These are phyloP conservation scores for Malbranchea cinnamomea DNA, from an alignment of 2,329 filamentous ascomycete species.

Conservation along the genomic window DNA sequence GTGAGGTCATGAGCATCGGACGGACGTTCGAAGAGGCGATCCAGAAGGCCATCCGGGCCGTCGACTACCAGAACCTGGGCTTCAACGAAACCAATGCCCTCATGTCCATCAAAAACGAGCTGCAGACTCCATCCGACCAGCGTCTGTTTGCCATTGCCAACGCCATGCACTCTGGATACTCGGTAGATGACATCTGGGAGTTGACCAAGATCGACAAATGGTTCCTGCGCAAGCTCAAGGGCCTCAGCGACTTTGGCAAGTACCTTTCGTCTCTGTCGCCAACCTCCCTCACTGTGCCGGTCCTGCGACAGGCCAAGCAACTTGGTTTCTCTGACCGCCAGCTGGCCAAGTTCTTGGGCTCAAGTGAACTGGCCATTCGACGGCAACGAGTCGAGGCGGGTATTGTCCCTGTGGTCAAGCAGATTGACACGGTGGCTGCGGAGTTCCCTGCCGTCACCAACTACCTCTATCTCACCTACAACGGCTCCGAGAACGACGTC, in stretches of 20 bases:
- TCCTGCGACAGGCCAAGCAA: slow-evolving; percentile 75
- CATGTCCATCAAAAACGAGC: slow-evolving; percentile 90
- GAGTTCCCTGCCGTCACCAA: slow-evolving; percentile 93
- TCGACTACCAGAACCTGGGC: slow-evolving; percentile 88
- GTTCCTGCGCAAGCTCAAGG: slow-evolving; percentile 88
- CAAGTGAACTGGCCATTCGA: slow-evolving; percentile 82
- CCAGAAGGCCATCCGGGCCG: slow-evolving; percentile 90
- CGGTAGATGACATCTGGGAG: slow-evolving; percentile 94
- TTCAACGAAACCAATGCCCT: slow-evolving; percentile 84
- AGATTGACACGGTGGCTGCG: slow-evolving; percentile 95
- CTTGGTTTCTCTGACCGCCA: slow-evolving; percentile 91
- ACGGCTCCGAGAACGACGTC: slow-evolving; percentile 73
- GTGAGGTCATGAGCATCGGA: slow-evolving; percentile 97
- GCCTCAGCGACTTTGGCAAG: slow-evolving; percentile 77
- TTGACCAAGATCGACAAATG: slow-evolving; percentile 98
- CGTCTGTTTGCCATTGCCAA: slow-evolving; percentile 95
- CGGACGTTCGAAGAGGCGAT: slow-evolving; percentile 96
- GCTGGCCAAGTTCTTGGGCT: slow-evolving; percentile 84
- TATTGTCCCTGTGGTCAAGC: slow-evolving; percentile 83
- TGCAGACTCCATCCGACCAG: slow-evolving; percentile 95
- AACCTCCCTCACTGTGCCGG: slow-evolving; percentile 44
- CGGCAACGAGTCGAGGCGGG: slow-evolving; percentile 70
- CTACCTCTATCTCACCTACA: slow-evolving; percentile 94
- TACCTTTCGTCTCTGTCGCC: slow-evolving; percentile 56
- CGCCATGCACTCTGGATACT: slow-evolving; percentile 88